Base-by-base conservation (phyloP, 2,329 filamentous ascomycete genomes). In the Fusarium albosuccineum region DNA sequence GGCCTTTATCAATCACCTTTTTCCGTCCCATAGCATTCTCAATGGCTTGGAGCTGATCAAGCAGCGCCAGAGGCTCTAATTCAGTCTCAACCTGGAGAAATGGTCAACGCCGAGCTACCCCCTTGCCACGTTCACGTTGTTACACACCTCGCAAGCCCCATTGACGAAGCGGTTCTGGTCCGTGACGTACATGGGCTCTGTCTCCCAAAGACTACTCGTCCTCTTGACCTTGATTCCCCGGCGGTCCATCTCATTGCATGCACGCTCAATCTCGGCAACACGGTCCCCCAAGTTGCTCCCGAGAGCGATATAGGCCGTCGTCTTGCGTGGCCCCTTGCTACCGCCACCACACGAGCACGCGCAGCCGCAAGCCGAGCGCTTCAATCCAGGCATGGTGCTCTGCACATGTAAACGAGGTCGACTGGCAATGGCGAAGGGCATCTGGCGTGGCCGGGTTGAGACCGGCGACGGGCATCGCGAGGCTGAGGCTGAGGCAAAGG, bases 271-370 rank as follows among this genome's bases (percentile, higher is more conserved):
- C 87, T 91, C 92, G 41, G 85, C 86, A 52, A 97, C 86, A 41
- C 94, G 90, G 76, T 98, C 90, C 5, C 94, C 95, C 52, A 98
- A 80, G 78, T 99, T 99, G 80, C 94, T 97, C 1, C 96, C 96
- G 7, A 99, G 83, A 8, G 95, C 96, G 72, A 99, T 88, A 76
- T 92, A 97, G 0, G 92, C 93, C 44, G 79, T 85, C 68, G 78
- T 80, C 70, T 66, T 77, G 44, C 74, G 71, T 56, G 75, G 74
- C 48, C 67, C 70, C 69, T 70, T 63, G 22, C 71, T 71, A 42
- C 75, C 74, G 55, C 68, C 68, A 68, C 72, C 73, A 42, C 74
- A 74, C 16, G 74, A 77, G 60, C 74, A 75, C n/a, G 72, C 65
- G 55, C 78, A 81, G 29, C 74, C 77, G 29, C 80, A 82, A 54